These are phyloP conservation scores for Sphaerobolus stellatus DNA, from an alignment of 1,284 basidiomycete species.

Conservation along the genomic window DNA sequence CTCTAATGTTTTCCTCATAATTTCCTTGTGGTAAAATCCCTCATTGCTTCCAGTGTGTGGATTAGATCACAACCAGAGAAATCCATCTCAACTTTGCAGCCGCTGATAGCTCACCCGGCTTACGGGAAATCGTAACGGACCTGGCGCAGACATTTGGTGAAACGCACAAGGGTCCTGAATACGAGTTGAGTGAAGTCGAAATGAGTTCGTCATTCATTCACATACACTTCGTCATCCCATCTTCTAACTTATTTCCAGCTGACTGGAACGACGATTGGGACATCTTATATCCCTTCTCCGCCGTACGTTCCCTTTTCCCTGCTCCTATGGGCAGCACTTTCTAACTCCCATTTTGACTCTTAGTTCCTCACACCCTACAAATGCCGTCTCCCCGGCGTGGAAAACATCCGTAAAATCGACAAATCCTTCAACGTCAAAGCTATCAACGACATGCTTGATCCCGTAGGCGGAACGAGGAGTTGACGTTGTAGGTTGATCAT, in stretches of 20 bases:
- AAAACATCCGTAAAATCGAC: constrained; percentile 10
- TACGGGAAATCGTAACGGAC: constrained; percentile 58
- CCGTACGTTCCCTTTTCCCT: constrained; percentile 43
- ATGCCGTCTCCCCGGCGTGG: constrained; percentile 32
- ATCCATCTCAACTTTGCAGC: constrained; percentile 81
- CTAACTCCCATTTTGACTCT: constrained; percentile 18
- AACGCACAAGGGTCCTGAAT: constrained; percentile 32
- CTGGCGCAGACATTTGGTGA: constrained; percentile 63
- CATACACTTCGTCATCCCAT: neutral
- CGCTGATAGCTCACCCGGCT: constrained; percentile 82
- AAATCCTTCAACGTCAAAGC: constrained; percentile 60
- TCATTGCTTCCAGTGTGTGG: neutral
- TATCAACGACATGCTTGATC: constrained; percentile 58
- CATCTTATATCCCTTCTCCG: constrained; percentile 82
- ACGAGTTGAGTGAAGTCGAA: constrained; percentile 33
- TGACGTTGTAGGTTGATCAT: constrained; percentile 77
- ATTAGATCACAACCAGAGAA: constrained; percentile 68
- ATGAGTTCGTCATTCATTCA: constrained; percentile 37
- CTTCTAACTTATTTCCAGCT: constrained; percentile 27
- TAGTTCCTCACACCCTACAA: constrained; percentile 81
- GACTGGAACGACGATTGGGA: constrained; percentile 83
- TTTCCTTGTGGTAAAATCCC: no score
- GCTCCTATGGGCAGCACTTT: neutral
- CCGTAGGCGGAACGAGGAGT: constrained; percentile 62
- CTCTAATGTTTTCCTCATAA: no score